A percentile compares a stretch with the other conserved stretches of the same genome.
Evolutionary conservation across 1,139 yeast species (phyloP).

Genomic region (Suhomyces taliae): DNA sequence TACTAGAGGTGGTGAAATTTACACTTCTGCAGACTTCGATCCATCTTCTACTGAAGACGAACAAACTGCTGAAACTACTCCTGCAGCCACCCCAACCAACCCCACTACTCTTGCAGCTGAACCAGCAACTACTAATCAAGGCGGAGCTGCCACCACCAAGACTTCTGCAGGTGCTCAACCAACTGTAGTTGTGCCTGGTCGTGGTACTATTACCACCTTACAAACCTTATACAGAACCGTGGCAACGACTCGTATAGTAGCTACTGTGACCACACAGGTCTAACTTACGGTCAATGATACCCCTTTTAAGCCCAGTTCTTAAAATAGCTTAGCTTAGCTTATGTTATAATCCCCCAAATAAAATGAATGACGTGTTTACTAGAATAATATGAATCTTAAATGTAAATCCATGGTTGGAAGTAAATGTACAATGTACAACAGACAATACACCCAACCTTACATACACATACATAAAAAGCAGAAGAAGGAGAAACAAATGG

Average conservation of each 20-base stretch:
- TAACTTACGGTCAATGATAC: slow-evolving; percentile 1
- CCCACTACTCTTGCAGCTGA: slow-evolving; percentile 1
- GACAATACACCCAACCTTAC: too few relatives aligned
- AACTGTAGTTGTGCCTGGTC: neutral
- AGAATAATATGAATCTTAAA: too few relatives aligned
- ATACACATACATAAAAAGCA: too few relatives aligned
- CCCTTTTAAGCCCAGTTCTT: neutral
- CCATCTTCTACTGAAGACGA: slow-evolving; percentile 1
- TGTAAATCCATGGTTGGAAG: too few relatives aligned
- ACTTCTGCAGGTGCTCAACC: neutral
- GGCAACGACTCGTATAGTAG: slow-evolving; percentile 10
- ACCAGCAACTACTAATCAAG: neutral
- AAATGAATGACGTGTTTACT: too few relatives aligned
- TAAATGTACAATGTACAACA: too few relatives aligned
- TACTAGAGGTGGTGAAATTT: neutral
- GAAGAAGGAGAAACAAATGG: too few relatives aligned
- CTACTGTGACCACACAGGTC: slow-evolving; percentile 7
- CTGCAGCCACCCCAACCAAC: neutral
- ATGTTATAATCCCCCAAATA: too few relatives aligned
- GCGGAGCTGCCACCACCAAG: neutral
- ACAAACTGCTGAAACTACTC: slow-evolving; percentile 1
- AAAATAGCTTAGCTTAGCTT: too few relatives aligned
- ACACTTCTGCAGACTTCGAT: neutral
- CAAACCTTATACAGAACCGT: slow-evolving; percentile 15
- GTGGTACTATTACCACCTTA: slow-evolving; percentile 9